A percentile compares a stretch with the other conserved stretches of the same genome.
Evolutionary conservation across 2,329 filamentous ascomycete species (phyloP).

Genomic region (Fusarium chlamydosporum): DNA sequence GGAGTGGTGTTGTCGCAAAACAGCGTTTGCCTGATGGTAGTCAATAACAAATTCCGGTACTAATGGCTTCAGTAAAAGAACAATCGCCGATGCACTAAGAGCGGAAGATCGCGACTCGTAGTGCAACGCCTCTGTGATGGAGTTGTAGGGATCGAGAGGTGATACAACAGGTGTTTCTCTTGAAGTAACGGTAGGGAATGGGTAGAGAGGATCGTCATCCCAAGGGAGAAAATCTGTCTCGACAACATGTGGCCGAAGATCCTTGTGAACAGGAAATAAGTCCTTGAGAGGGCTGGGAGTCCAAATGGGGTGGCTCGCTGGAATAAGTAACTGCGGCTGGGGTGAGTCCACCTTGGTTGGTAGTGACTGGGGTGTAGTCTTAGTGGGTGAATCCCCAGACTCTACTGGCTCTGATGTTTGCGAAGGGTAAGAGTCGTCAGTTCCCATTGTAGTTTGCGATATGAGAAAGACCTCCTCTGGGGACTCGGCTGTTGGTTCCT

Average conservation of each 20-base stretch:
- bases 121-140: constrained; percentile 67
- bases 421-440: constrained; percentile 54
- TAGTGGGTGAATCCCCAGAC: constrained; percentile 29
- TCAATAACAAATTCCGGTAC: constrained; percentile 70
- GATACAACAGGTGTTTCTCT: constrained; percentile 40
- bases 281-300: constrained; percentile 50
- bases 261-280: constrained; percentile 53
- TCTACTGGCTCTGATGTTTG: constrained; percentile 53
- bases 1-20: constrained; percentile 71
- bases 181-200: constrained; percentile 57
- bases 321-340: constrained; percentile 30
- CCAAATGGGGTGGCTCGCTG: constrained; percentile 37
- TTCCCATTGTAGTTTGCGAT: constrained; percentile 62
- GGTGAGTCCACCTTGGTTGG: constrained; percentile 9
- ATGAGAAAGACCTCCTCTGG: constrained; percentile 61
- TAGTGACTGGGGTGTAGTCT: constrained; percentile 23
- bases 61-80: constrained; percentile 71
- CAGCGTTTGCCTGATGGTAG: constrained; percentile 66
- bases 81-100: constrained; percentile 71
- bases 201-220: constrained; percentile 69
- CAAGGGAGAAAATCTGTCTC: constrained; percentile 73
- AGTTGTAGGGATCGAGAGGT: constrained; percentile 68
- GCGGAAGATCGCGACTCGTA: constrained; percentile 71
- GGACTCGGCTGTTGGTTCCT: constrained; percentile 48
- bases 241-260: constrained; percentile 61